Conservation (phyloP, 2,329 filamentous ascomycete genomes). For the Paecilomyces sp. region DNA sequence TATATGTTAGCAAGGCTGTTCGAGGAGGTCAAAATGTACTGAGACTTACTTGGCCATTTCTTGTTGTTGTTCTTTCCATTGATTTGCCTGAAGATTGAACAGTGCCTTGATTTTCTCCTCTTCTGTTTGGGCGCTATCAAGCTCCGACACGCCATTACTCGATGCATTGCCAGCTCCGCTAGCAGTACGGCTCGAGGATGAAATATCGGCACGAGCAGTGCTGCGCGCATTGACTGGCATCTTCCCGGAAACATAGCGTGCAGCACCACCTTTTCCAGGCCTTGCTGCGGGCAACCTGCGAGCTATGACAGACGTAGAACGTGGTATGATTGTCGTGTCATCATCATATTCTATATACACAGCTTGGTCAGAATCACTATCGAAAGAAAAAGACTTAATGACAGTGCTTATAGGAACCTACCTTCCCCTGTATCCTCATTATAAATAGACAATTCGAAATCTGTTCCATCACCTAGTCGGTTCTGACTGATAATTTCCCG, state of each 20-base stretch:
- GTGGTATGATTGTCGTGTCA: constrained; percentile 93
- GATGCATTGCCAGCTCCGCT: constrained; percentile 34
- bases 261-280: constrained; percentile 80
- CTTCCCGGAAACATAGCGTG: constrained; percentile 92
- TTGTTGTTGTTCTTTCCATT: constrained; percentile 90
- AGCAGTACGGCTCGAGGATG: constrained; percentile 29
- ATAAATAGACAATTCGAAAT: constrained; percentile 93
- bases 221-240: constrained; percentile 87
- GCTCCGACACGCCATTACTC: constrained; percentile 53
- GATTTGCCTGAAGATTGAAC: constrained; percentile 80
- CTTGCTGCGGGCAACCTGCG: constrained; percentile 76
- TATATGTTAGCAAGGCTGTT: constrained; percentile 18
- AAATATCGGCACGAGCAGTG: constrained; percentile 59
- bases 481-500: constrained; percentile 95
- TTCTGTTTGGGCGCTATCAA: constrained; percentile 78
- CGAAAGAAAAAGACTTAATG: background rate
- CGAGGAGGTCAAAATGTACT: constrained; percentile 1
- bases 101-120: constrained; percentile 91
- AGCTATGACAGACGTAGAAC: constrained; percentile 88
- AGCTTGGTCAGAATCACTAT: background rate
- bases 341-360: constrained; percentile 75
- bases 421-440: constrained; percentile 87
- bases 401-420: constrained; percentile 39
- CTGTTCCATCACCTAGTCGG: constrained; percentile 86
- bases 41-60: constrained; percentile 70